Base-by-base conservation (phyloP, 1,139 yeast genomes). In the Hansenula sp. region DNA sequence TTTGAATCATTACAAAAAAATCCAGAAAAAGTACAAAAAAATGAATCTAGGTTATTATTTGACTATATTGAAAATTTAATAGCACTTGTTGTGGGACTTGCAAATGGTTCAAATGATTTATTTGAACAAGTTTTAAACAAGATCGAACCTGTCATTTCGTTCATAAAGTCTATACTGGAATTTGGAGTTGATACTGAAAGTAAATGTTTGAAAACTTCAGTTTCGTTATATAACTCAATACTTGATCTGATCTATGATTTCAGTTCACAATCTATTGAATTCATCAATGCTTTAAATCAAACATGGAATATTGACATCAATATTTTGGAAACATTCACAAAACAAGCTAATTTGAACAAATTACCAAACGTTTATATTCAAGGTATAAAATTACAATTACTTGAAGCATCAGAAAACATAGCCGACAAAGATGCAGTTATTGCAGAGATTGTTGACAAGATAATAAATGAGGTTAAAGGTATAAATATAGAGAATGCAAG, bases 31-130 rank as follows among this genome's bases (percentile, higher is more conserved):
- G 62, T 65, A 37, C 71, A 68, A 29, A 73, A 72, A 41, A 68
- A 72, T 18, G 69, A 66, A 47, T 57, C 61, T 36, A 70, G 71
- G 42, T 57, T 79, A 40, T 62, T 84, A 38, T 77, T 73, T 52
- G 90, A 82, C 47, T 80, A 77, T 52, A 67, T 83, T 2, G 97
- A 89, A 49, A 89, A 88, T 55, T 57, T 89, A 30, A 59, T 87
- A 32, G 80, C 92, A 1, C 69, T 90, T 39, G 60, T 82, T 8
- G 78, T 83, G 14, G 83, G 83, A 1, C 64, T 92, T 42, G 79
- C 85, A 14, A 75, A 80, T 47, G 76, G 81, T 6, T 76, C 84
- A 11, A 82, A 77, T 29, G 81, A 75, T 32, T 70, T 85, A 20
- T 76, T 77, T 46, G 74, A 73, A 11, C 67, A 68, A 10, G 62